Evolutionary conservation across 805 yeast genomes (phyloP), one percentile per base, ranked within the genome.

Genomic region (Candida sonorensis): DNA sequence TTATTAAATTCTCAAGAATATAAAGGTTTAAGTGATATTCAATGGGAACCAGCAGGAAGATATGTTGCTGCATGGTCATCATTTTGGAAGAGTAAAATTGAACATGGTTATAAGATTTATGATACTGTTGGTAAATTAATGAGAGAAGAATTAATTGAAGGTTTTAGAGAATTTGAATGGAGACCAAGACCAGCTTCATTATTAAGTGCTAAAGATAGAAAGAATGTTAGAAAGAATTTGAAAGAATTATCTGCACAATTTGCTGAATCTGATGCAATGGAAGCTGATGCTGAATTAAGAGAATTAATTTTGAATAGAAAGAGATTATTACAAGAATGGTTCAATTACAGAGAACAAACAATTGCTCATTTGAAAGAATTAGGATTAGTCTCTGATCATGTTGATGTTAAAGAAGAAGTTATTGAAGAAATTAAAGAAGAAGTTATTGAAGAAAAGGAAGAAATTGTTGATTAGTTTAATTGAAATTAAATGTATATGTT

Each of bases 21-120:
- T 53, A 68, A 73, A 34, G 94, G 95, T 41, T 72, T 87, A 62
- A 81, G 95, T 31, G 83, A 81, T 55, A 53, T 87, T 40, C 67
- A 77, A 33, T 92, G 98, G 98, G 98, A 92, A 61, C 90, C 95
- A 37, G 81, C 95, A 31, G 98, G 98, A 47, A 75, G 97, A 62
- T 87, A 69, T 57, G 67, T 90, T 33, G 81, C 90, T 30, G 84
- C 81, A 13, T 83, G 90, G 85, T 85, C 96, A 6, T 81, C 95
- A 14, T 57, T 73, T 27, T 81, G 94, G 85, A 74, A 81, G 46
- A 92, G 83, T 52, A 72, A 78, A 50, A 69, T 83, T 41, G 95
- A 85, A 54, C 86, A 88, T 51, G 98, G 98, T 42, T 92, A 78
- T 74, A 84, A 76, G 58, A 63, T 92, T 43, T 88, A 69, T 64